These are phyloP conservation scores for Penicillium sp. DNA, from an alignment of 2,329 filamentous ascomycete genomes.

Conservation along the genomic window DNA sequence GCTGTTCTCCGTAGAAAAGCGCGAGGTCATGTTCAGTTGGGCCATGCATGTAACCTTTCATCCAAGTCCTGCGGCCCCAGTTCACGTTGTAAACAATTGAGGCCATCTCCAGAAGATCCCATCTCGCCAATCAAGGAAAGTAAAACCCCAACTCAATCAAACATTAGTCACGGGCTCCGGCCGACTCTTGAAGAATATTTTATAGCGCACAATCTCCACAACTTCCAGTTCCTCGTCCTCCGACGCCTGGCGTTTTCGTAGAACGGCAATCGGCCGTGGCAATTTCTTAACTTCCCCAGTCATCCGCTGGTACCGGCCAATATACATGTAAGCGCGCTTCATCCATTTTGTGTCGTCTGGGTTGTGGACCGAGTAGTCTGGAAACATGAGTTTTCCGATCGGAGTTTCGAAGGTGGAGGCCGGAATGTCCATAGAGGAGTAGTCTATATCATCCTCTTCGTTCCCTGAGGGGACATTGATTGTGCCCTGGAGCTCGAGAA, in stretches of 20 bases:
- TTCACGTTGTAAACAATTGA: not conserved
- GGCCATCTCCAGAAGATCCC: not conserved
- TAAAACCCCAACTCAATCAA: slow-evolving; percentile 18
- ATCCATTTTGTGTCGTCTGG: slow-evolving; percentile 70
- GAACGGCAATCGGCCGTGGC: slow-evolving; percentile 71
- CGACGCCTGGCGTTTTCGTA: slow-evolving; percentile 56
- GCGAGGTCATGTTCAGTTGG: not conserved
- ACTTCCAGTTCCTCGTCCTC: slow-evolving; percentile 62
- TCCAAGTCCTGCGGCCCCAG: not conserved
- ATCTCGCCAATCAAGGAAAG: not conserved
- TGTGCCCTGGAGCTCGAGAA: slow-evolving; percentile 88
- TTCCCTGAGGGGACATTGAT: slow-evolving; percentile 67
- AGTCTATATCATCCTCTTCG: slow-evolving; percentile 25
- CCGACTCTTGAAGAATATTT: slow-evolving; percentile 76
- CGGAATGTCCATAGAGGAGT: slow-evolving; percentile 15
- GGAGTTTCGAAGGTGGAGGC: slow-evolving; percentile 43
- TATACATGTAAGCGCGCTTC: slow-evolving; percentile 82
- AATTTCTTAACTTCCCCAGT: slow-evolving; percentile 89
- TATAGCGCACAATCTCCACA: slow-evolving; percentile 81
- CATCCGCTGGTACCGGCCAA: slow-evolving; percentile 84
- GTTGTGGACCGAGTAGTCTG: slow-evolving; percentile 62
- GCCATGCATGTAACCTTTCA: not conserved
- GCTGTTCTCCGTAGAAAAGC: not conserved
- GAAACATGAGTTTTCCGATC: slow-evolving; percentile 75
- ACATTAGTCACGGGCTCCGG: slow-evolving; percentile 73